These are phyloP conservation scores for Penicillium canariense DNA, from an alignment of 495 filamentous ascomycete genomes.

Conservation along the genomic window DNA sequence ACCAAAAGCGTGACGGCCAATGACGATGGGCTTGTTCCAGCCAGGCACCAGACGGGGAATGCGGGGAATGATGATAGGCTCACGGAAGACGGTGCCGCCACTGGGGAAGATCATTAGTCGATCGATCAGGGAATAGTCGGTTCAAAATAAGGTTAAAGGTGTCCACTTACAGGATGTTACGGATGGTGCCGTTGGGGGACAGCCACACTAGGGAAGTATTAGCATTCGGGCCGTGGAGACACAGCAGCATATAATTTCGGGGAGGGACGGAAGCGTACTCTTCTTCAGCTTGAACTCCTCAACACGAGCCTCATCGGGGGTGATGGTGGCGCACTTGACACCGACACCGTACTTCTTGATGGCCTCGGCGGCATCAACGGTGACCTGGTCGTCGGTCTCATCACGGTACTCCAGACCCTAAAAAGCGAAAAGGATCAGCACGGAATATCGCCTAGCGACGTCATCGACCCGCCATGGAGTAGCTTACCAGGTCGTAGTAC, in stretches of 20 bases:
- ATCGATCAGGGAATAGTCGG: background rate
- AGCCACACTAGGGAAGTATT: conserved; percentile 76
- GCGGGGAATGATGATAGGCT: conserved; percentile 91
- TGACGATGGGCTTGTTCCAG: conserved; percentile 98
- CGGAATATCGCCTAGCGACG: background rate
- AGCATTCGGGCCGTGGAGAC: conserved; percentile 4
- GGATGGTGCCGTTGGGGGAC: conserved; percentile 96
- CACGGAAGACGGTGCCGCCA: conserved; percentile 95
- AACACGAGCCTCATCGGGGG: conserved; percentile 92
- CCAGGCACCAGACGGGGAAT: conserved; percentile 91
- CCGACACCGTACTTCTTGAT: conserved; percentile 98
- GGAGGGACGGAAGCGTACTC: conserved; percentile 52
- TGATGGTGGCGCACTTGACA: conserved; percentile 99
- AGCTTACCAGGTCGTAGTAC: conserved; percentile 85
- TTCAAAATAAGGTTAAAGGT: background rate
- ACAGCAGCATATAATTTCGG: background rate
- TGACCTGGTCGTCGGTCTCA: conserved; percentile 93
- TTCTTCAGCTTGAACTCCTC: conserved; percentile 98
- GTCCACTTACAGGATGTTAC: conserved; percentile 80
- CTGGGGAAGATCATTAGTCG: conserved; percentile 26
- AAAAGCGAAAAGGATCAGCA: conserved; percentile 5
- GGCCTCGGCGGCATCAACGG: conserved; percentile 88
- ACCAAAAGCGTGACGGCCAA: conserved; percentile 96
- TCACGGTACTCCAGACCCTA: conserved; percentile 90
- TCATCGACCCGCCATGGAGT: background rate